Base-by-base conservation (phyloP, 208 protist genomes). In the Crithidia fasciculata region DNA sequence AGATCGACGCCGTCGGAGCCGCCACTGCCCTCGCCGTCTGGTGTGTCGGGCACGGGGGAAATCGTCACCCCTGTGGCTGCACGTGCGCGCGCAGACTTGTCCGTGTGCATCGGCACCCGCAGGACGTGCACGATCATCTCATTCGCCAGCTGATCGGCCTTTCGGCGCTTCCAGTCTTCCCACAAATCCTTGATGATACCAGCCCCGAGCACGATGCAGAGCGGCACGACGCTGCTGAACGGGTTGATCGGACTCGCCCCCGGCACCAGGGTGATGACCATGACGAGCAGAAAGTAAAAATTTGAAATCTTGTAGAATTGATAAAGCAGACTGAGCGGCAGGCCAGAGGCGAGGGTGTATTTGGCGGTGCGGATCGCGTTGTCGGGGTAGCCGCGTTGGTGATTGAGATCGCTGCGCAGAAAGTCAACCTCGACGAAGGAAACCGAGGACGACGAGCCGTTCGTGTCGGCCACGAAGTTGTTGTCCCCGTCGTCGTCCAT, bases 201-300 rank as follows among this genome's bases (percentile, higher is more conserved):
- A 8, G 92, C 85, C 13, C 78, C 85, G n/a, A 98, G 78, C 65
- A 98, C 91, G 50, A 98, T 75, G 55, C 78, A 80, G 13, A 98
- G 73, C 0, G 96, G 96, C 9, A 94, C 62, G 36, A 97, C 77
- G 49, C 81, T 84, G 65, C 95, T 98, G 56, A 92, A 83, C 5
- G 98, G 96, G 64, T 87, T 92, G 41, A 98, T 91, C 13, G 96
- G 94, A 53, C 81, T 93, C 0, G 92, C 83, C 40, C 83, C 84
- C 9, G 96, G 95, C 63, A 98, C 86, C 5, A 98, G 68, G 8
- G 91, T 76, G 50, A 98, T 76, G 36, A 97, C 74, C 62, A 92
- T 93, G 16, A 98, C 87, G 7, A 98, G 50, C 8, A 99, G 70
- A 74, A 99, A 99, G 78, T 98, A 99, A 9, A 96, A 69, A 80